These are phyloP conservation scores for Entomortierella parvispora DNA, from an alignment of 192 early-diverging fungal species.

Conservation along the genomic window DNA sequence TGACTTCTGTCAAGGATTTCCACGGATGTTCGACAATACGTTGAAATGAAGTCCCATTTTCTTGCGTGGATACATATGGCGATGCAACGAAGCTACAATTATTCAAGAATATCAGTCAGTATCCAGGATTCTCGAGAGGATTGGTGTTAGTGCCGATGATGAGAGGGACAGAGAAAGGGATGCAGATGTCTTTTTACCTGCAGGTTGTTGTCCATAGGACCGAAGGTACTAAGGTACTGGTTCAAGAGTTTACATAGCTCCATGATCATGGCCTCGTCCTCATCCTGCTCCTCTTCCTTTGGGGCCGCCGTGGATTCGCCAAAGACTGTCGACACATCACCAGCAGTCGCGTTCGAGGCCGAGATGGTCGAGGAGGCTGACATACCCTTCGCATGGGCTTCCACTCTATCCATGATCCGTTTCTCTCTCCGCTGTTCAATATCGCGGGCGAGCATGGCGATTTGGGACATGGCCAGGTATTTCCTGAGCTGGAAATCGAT, in stretches of 20 bases:
- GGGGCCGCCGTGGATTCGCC: background rate
- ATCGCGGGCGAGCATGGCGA: conserved; percentile 27
- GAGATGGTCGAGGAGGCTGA: background rate
- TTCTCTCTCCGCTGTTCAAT: conserved; percentile 18
- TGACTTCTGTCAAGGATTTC: conserved; percentile 14
- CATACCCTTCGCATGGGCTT: background rate
- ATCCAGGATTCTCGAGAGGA: too few relatives aligned
- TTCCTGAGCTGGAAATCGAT: conserved; percentile 13
- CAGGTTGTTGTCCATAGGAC: conserved; percentile 23
- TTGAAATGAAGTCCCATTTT: conserved; percentile 33
- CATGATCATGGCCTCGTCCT: conserved; percentile 10
- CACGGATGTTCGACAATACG: conserved; percentile 28
- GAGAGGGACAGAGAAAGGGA: background rate
- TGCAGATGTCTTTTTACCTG: conserved; percentile 7
- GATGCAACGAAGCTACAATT: conserved; percentile 23
- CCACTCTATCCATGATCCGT: conserved; percentile 1
- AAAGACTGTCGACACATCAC: background rate
- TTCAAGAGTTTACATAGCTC: conserved; percentile 22
- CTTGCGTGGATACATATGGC: conserved; percentile 35
- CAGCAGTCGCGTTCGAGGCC: conserved; percentile 8
- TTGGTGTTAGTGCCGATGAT: too few relatives aligned
- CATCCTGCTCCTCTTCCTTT: conserved; percentile 6
- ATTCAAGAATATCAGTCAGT: background rate
- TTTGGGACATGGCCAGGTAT: conserved; percentile 7
- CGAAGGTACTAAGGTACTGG: conserved; percentile 11